A percentile compares a stretch with the other conserved stretches of the same genome.
phyloP scores from a whole-genome alignment of 139 green algal genomes.

The Chlamydomonas sphaeroides region DNA sequence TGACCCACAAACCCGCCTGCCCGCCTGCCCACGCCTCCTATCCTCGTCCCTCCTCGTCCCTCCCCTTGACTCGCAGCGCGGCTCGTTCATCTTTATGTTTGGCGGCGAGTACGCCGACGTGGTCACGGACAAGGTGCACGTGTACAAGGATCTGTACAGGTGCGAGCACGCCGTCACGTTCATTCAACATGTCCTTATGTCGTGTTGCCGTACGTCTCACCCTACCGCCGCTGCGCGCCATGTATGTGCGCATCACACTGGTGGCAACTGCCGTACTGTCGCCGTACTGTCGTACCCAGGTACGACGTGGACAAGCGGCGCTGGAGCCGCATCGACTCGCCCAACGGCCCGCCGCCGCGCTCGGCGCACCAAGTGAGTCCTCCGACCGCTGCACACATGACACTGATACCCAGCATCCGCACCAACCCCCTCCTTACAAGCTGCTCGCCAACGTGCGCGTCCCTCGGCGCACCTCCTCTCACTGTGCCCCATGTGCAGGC shows the following conservation, averaged over 20 bases:
- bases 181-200: too few relatives aligned
- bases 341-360: constrained; percentile 85
- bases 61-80: constrained; percentile 39
- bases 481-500: constrained; percentile 40
- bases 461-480: too few relatives aligned
- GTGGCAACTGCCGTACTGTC: not conserved
- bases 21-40: not conserved
- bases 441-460: too few relatives aligned
- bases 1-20: not conserved
- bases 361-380: constrained; percentile 85
- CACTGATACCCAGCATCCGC: too few relatives aligned
- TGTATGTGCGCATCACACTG: not conserved
- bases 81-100: constrained; percentile 86
- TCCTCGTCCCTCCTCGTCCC: not conserved
- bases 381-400: too few relatives aligned
- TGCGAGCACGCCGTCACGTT: too few relatives aligned
- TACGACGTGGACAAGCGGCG: constrained; percentile 77
- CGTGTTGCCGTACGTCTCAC: too few relatives aligned
- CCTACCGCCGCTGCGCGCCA: too few relatives aligned
- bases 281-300: too few relatives aligned
- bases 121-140: constrained; percentile 75
- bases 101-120: constrained; percentile 92
- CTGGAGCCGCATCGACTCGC: constrained; percentile 76
- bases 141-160: constrained; percentile 91
- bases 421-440: too few relatives aligned